Percentiles rank a stretch among this genome's conserved stretches.
phyloP scores from a whole-genome alignment of 768 basidiomycete species.

The Phylloporus sp. region DNA sequence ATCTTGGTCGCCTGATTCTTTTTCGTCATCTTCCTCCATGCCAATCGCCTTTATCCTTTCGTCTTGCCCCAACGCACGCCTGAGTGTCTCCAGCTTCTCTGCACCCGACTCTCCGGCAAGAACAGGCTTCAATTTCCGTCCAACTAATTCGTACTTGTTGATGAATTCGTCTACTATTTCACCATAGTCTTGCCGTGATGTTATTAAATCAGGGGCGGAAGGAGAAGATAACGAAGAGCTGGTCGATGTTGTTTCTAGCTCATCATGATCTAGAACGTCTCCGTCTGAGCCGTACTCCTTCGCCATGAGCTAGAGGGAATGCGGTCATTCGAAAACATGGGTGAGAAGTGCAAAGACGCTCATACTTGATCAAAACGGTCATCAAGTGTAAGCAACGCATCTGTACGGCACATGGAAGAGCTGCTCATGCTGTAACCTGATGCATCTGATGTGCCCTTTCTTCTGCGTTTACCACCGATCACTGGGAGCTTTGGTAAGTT shows the following conservation, averaged over 20 bases:
- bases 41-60: conserved; percentile 48
- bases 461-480: conserved; percentile 68
- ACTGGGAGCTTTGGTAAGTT: conserved; percentile 75
- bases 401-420: conserved; percentile 91
- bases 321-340: not conserved
- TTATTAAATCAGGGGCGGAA: conserved; percentile 69
- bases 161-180: conserved; percentile 92
- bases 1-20: conserved; percentile 42
- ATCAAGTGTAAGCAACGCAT: conserved; percentile 83
- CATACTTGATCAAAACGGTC: conserved; percentile 90
- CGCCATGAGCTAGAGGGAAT: conserved; percentile 56
- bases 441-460: conserved; percentile 75
- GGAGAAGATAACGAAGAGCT: conserved; percentile 44
- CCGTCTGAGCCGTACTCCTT: conserved; percentile 71
- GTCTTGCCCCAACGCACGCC: conserved; percentile 73
- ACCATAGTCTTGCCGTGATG: conserved; percentile 85
- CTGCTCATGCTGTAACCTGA: conserved; percentile 98
- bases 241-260: conserved; percentile 40
- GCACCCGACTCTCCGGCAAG: conserved; percentile 68
- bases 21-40: conserved; percentile 44
- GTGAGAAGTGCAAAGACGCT: not conserved
- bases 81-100: conserved; percentile 77
- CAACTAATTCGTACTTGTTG: conserved; percentile 84
- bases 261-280: conserved; percentile 47
- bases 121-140: conserved; percentile 78